Conservation (phyloP, 352 stramenopile genomes). For the Phytophthora fragariaefolia region DNA sequence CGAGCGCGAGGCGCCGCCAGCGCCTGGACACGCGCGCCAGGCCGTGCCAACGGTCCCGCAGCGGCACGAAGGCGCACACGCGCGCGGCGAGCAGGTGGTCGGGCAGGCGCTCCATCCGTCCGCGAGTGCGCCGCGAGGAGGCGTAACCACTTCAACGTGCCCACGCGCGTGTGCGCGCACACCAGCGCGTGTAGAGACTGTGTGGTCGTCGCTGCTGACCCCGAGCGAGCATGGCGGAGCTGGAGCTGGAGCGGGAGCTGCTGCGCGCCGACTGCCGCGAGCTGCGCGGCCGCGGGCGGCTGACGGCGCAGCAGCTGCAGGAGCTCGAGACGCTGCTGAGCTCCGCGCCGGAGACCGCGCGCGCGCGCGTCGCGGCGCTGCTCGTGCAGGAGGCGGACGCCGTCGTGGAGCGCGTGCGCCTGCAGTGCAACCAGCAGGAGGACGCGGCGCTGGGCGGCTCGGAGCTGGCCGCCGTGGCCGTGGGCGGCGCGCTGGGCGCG, state of each 20-base stretch:
- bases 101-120: conserved; percentile 44
- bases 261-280: conserved; percentile 47
- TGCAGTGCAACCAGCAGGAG: conserved; percentile 62
- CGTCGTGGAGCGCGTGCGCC: conserved; percentile 54
- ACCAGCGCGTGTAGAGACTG: neutral
- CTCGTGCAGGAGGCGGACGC: conserved; percentile 56
- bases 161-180: no score
- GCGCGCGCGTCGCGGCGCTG: conserved; percentile 29
- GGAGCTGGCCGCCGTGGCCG: conserved; percentile 67
- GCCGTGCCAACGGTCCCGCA: conserved; percentile 63
- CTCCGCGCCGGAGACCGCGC: conserved; percentile 2
- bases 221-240: conserved; percentile 3
- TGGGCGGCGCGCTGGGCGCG: conserved; percentile 67
- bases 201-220: neutral
- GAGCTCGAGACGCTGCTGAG: conserved; percentile 35
- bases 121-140: neutral
- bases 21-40: conserved; percentile 59
- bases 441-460: conserved; percentile 51
- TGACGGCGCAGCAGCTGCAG: conserved; percentile 41
- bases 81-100: conserved; percentile 49
- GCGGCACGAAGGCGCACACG: conserved; percentile 61
- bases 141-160: conserved; percentile 26
- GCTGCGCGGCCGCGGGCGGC: conserved; percentile 40
- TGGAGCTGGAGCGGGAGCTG: no score
- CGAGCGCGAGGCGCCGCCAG: conserved; percentile 64